These are phyloP conservation scores for Serendipita sp. DNA, from an alignment of 768 basidiomycete genomes.

Conservation along the genomic window DNA sequence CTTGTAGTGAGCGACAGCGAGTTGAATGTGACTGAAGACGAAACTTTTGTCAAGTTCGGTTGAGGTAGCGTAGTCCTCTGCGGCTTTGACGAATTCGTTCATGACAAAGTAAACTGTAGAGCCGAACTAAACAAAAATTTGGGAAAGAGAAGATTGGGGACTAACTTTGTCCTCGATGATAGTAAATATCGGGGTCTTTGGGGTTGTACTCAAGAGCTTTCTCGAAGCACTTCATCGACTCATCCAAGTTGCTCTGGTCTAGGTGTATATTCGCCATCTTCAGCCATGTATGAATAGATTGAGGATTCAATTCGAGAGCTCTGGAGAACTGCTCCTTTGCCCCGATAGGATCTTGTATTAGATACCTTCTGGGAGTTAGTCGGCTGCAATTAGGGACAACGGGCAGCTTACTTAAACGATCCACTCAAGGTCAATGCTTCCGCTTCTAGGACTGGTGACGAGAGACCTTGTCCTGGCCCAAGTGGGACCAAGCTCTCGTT, in stretches of 20 bases:
- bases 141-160: background rate
- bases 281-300: constrained; percentile 75
- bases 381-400: background rate
- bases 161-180: constrained; percentile 91
- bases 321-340: constrained; percentile 74
- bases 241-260: constrained; percentile 72
- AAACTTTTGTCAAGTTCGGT: constrained; percentile 73
- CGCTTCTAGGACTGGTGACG: constrained; percentile 54
- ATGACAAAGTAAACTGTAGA: constrained; percentile 79
- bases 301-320: constrained; percentile 47
- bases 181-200: constrained; percentile 88
- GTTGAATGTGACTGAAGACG: constrained; percentile 94
- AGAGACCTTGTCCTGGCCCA: constrained; percentile 53
- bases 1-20: constrained; percentile 97
- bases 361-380: constrained; percentile 40
- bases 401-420: constrained; percentile 50
- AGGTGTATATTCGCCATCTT: constrained; percentile 96
- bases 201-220: constrained; percentile 68
- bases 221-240: constrained; percentile 84
- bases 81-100: constrained; percentile 71
- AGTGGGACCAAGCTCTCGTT: constrained; percentile 48
- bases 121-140: background rate
- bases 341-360: constrained; percentile 64
- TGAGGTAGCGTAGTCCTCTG: constrained; percentile 81
- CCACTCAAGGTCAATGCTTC: constrained; percentile 86